These are phyloP conservation scores for Physocladia obscura DNA, from an alignment of 192 early-diverging fungal genomes.

Conservation along the genomic window DNA sequence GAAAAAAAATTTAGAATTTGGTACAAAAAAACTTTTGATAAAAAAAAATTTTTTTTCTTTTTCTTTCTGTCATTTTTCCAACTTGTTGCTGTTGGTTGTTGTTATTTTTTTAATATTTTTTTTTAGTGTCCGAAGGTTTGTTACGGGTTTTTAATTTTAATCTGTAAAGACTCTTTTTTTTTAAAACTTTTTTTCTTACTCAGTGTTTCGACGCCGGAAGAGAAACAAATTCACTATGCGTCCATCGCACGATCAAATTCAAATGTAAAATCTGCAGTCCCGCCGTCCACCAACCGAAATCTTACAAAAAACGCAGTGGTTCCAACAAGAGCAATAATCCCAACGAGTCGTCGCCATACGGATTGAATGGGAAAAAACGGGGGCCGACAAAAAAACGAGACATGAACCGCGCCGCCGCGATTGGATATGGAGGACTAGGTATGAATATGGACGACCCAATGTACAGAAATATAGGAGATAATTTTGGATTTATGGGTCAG, in stretches of 20 bases:
- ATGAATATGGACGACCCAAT: not conserved
- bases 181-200: too few relatives aligned
- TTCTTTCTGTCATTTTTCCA: not conserved
- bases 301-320: conserved; percentile 24
- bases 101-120: not conserved
- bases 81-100: not conserved
- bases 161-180: too few relatives aligned
- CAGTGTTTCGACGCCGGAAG: conserved; percentile 30
- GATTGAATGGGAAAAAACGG: not conserved
- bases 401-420: too few relatives aligned
- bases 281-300: conserved; percentile 10
- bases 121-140: conserved; percentile 15
- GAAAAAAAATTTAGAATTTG: not conserved
- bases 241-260: conserved; percentile 30
- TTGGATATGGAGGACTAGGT: not conserved
- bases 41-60: too few relatives aligned
- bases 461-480: not conserved
- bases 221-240: conserved; percentile 28
- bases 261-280: conserved; percentile 35
- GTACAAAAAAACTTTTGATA: not conserved
- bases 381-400: not conserved
- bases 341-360: not conserved
- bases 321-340: not conserved
- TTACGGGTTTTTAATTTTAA: too few relatives aligned
- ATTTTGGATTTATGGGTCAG: not conserved